Base-by-base conservation (phyloP, 805 yeast species). In the Candida parachauliodes region DNA sequence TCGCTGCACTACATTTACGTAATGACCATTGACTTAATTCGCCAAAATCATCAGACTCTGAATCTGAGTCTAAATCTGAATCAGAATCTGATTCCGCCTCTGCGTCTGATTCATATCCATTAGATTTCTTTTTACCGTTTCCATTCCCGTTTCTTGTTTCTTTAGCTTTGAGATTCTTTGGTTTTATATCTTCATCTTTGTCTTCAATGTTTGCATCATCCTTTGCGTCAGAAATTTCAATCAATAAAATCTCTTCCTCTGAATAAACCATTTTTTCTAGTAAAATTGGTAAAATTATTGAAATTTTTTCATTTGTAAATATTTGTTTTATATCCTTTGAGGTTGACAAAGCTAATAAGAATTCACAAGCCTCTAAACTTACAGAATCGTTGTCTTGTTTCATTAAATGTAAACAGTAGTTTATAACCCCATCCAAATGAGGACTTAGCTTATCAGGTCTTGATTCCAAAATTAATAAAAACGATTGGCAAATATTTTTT, bases 1-100 rank as follows among this genome's bases (percentile, higher is more conserved):
- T 83, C 3, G 97, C 93, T 3, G 98, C 98, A 4, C 95, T 74
- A 59, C 98, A 91, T 61, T 91, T 91, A 52, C 98, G 74, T 41
- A 93, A 62, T 51, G 81, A 88, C 98, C 98, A 93, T 49, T 80
- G 87, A 24, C 81, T 77, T 32, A 79, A 72, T 25, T 75, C 79
- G 39, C 74, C 81, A 34, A 74, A 83, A 36, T 76, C 84, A 34
- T 78, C 88, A 20, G 78, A 89, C 8, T 81, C 93, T 21, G 79
- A 91, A 18, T 77, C 87, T 11, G 77, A 86, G 10, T 75, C 83
- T 20, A 72, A 81, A 28, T 76, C 81, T 11, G 73, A 79, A 9
- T 18, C 29, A 10, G 29, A 8, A 20, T 73, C 78, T 25, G n/a
- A n/a, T n/a, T n/a, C n/a, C n/a, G n/a, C n/a, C 64, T 76, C 33